Conservation (phyloP, 202 grass and related monocot species). For the Cymbopogon flexuosus region DNA sequence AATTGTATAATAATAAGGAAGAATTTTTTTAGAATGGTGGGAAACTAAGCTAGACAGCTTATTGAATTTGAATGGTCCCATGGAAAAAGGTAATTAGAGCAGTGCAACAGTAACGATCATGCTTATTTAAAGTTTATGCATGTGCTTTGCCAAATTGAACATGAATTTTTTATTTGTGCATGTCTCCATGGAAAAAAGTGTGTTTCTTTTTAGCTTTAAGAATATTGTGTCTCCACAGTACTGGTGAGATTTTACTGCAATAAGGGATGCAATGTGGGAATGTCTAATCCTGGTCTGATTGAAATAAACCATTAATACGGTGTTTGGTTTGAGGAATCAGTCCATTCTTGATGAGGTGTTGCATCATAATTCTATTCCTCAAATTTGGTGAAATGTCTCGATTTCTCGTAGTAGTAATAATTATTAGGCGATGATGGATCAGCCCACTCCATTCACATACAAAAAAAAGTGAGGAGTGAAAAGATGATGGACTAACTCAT, state of each 20-base stretch:
- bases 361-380: not conserved
- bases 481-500: not conserved
- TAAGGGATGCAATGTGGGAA: not conserved
- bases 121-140: not conserved
- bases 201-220: not conserved
- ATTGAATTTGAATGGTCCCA: not conserved
- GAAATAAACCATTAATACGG: not conserved
- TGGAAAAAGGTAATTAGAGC: conserved; percentile 20
- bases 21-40: not conserved
- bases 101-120: not conserved
- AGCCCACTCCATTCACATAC: too few species aligned
- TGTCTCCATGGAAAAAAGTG: not conserved
- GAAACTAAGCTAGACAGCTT: not conserved
- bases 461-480: too few species aligned
- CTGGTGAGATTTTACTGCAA: not conserved
- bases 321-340: not conserved
- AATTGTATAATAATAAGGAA: not conserved
- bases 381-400: not conserved
- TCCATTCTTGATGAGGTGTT: not conserved
- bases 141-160: not conserved
- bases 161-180: not conserved
- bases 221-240: not conserved
- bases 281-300: not conserved
- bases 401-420: not conserved
- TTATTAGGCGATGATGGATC: not conserved